phyloP scores from a whole-genome alignment of 192 early-diverging fungal species.

The Coemansia furcata region DNA sequence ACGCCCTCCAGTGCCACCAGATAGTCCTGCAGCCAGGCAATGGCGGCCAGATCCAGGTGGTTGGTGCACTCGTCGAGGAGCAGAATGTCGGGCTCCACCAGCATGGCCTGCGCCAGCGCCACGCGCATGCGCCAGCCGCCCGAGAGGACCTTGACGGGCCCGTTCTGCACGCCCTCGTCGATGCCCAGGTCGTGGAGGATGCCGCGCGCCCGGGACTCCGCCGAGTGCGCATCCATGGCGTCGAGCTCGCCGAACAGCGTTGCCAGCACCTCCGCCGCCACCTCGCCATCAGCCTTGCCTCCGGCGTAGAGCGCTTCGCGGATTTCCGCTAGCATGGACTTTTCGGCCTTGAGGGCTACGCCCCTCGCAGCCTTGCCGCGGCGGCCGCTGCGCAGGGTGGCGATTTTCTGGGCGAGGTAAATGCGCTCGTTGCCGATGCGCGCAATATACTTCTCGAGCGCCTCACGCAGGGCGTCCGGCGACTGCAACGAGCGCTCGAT shows the following conservation, averaged over 20 bases:
- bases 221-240: constrained; percentile 61
- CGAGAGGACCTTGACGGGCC: constrained; percentile 60
- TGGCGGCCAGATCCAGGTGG: constrained; percentile 87
- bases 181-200: constrained; percentile 80
- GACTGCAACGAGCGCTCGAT: constrained; percentile 48
- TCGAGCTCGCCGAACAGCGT: constrained; percentile 60
- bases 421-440: constrained; percentile 47
- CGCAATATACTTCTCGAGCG: constrained; percentile 48
- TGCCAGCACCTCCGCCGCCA: constrained; percentile 58
- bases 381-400: constrained; percentile 63
- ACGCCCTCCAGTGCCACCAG: constrained; percentile 57
- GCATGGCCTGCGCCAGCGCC: constrained; percentile 81
- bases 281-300: constrained; percentile 39
- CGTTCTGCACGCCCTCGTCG: constrained; percentile 56
- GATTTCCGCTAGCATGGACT: constrained; percentile 27
- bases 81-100: constrained; percentile 77
- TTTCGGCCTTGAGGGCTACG: constrained; percentile 53
- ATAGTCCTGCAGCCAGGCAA: constrained; percentile 88
- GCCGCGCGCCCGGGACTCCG: constrained; percentile 63
- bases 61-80: constrained; percentile 89
- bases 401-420: constrained; percentile 54
- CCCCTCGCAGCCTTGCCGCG: constrained; percentile 64
- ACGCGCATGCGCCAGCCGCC: constrained; percentile 93
- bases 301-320: constrained; percentile 22
- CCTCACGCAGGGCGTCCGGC: constrained; percentile 24